A percentile compares a stretch with the other conserved stretches of the same genome.
Evolutionary conservation across 2,329 filamentous ascomycete species (phyloP).

Genomic region (Aureobasidium sp.): DNA sequence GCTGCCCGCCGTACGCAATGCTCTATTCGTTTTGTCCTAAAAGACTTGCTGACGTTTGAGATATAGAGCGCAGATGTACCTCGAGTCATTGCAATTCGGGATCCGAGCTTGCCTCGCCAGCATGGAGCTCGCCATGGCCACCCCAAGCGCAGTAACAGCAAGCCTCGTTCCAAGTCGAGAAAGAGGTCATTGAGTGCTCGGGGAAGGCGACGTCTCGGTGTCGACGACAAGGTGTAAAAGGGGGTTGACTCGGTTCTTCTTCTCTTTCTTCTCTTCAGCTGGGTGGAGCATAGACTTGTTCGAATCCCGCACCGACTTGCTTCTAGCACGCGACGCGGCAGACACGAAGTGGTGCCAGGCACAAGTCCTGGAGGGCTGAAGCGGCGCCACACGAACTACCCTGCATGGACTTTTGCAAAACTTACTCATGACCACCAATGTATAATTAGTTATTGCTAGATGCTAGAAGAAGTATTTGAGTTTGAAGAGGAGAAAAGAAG

Average conservation of each 20-base stretch:
- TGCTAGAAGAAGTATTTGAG: neutral
- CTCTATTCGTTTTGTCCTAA: neutral
- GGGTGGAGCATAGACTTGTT: neutral
- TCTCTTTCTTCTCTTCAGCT: neutral
- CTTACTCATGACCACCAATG: neutral
- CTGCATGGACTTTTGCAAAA: neutral
- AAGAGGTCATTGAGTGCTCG: neutral
- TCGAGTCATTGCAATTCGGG: neutral
- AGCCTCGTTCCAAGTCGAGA: neutral
- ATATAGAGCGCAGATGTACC: conserved; percentile 16
- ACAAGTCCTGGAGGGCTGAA: neutral
- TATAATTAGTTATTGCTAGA: neutral
- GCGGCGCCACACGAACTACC: neutral
- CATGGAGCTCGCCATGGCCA: neutral
- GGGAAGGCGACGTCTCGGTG: neutral
- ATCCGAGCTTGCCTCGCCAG: neutral
- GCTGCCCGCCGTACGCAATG: conserved; percentile 21
- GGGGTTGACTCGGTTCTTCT: neutral
- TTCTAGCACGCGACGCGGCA: neutral
- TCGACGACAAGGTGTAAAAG: conserved; percentile 6
- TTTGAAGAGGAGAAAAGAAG: neutral
- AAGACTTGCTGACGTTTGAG: neutral
- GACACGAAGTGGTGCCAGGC: neutral
- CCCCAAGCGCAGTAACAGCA: neutral
- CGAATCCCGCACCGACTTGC: neutral